Evolutionary conservation across 768 basidiomycete genomes (phyloP), one percentile per base, ranked within the genome.

Genomic region (Floccularia luteovirens): DNA sequence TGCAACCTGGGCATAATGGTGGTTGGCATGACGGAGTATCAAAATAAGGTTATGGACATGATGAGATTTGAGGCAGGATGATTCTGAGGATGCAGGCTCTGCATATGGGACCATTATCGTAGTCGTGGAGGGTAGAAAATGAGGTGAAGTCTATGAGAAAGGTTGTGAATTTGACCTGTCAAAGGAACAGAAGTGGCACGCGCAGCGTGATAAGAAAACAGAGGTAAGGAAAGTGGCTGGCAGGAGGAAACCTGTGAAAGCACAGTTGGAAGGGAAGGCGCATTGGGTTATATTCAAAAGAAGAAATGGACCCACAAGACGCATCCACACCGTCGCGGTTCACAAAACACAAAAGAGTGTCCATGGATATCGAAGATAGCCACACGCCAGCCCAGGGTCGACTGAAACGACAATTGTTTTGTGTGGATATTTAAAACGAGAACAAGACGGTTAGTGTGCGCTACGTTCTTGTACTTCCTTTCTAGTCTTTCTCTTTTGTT

Each of bases 11-110:
- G 47, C 30, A 52, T 70, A 68, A 34, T 60, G 66, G 3, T 46
- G 50, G 53, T 76, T 77, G 32, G 76, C 61, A 20, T 50, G 43
- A 13, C 61, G 66, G 27, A 77, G 61, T 39, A 62, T 66, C 40
- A 45, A 43, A 25, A 65, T 46, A 51, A 77, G 59, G 44, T 69
- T 63, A 4, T 43, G 41, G 38, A 66, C 50, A 43, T 53, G 51
- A 52, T 50, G 39, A 48, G 53, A 33, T 43, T 46, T 35, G 49
- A 63, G 55, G 33, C 45, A 31, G 30, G 43, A 37, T 22, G 39
- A 30, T 38, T n/a, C n/a, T n/a, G 27, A 23, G 30, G 28, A 31
- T 25, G 30, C 43, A 22, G 50, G 21, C 38, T 48, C 48, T 46
- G 48, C 40, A n/a, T n/a, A n/a, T n/a, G n/a, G n/a, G n/a, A n/a